phyloP scores from a whole-genome alignment of 1,139 yeast species.

The Candida sp. region DNA sequence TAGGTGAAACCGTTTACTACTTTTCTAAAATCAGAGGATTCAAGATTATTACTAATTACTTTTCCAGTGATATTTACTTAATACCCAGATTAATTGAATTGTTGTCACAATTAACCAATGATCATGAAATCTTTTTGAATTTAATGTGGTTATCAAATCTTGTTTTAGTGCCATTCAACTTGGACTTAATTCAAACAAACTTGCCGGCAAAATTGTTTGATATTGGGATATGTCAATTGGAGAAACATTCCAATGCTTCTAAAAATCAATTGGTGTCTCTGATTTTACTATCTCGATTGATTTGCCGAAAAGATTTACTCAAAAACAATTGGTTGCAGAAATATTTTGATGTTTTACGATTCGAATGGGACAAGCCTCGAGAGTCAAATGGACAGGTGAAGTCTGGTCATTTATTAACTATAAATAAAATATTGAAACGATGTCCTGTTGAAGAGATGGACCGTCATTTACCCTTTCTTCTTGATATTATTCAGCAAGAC shows the following conservation, averaged over 20 bases:
- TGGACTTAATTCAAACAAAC: constrained; percentile 36
- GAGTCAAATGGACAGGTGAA: constrained; percentile 14
- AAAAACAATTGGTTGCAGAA: constrained; percentile 11
- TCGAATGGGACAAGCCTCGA: constrained; percentile 12
- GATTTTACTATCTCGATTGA: constrained; percentile 32
- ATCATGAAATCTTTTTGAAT: constrained; percentile 54
- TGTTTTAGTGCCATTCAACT: constrained; percentile 67
- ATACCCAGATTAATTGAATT: constrained; percentile 34
- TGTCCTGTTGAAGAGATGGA: constrained; percentile 9
- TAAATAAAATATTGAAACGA: constrained; percentile 35
- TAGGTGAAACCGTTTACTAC: constrained; percentile 45
- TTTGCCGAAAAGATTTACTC: constrained; percentile 28
- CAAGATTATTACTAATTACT: constrained; percentile 54
- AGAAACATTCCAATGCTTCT: constrained; percentile 20
- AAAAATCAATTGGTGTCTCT: constrained; percentile 31
- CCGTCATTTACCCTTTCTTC: constrained; percentile 11
- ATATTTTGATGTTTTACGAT: constrained; percentile 15
- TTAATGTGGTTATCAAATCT: constrained; percentile 73
- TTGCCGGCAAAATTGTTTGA: constrained; percentile 32
- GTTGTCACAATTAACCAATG: constrained; percentile 26
- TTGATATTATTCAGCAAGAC: constrained; percentile 15
- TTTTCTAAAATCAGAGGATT: constrained; percentile 66
- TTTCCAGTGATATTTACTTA: constrained; percentile 57
- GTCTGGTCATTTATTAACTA: constrained; percentile 35
- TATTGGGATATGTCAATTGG: constrained; percentile 26